Evolutionary conservation across 129 eudicot species (phyloP).

Genomic region (Saussurea involucrata): DNA sequence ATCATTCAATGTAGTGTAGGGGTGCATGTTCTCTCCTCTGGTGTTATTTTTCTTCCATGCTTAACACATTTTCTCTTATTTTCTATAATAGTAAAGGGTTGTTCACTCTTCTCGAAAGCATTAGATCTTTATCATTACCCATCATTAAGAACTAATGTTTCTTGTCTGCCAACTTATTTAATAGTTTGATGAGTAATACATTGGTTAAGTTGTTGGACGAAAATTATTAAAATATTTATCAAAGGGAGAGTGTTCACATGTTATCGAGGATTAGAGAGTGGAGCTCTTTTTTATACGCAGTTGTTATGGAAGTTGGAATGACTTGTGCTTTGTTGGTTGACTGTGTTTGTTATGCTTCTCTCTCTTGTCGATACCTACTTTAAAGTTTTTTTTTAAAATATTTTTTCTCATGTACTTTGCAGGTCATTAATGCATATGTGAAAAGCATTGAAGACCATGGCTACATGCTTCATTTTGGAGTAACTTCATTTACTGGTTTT

Average conservation of each 20-base stretch:
- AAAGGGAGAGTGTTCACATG: neutral
- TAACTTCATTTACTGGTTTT: slow-evolving; percentile 76
- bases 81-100: neutral
- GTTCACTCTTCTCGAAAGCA: neutral
- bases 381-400: neutral
- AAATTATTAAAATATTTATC: slow-evolving; percentile 4
- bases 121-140: neutral
- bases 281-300: neutral
- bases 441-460: slow-evolving; percentile 99
- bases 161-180: neutral
- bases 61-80: neutral
- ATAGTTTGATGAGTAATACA: neutral
- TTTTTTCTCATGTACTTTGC: slow-evolving; percentile 13
- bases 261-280: neutral
- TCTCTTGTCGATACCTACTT: neutral
- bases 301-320: neutral
- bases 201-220: neutral
- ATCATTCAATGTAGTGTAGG: neutral
- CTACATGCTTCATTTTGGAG: slow-evolving; percentile 85
- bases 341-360: neutral
- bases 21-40: neutral
- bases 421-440: slow-evolving; percentile 90
- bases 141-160: neutral
- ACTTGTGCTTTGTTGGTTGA: neutral
- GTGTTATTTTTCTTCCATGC: neutral